Evolutionary conservation across 768 basidiomycete species (phyloP), one percentile per base, ranked within the genome.

Genomic region (Lentinula sp.): DNA sequence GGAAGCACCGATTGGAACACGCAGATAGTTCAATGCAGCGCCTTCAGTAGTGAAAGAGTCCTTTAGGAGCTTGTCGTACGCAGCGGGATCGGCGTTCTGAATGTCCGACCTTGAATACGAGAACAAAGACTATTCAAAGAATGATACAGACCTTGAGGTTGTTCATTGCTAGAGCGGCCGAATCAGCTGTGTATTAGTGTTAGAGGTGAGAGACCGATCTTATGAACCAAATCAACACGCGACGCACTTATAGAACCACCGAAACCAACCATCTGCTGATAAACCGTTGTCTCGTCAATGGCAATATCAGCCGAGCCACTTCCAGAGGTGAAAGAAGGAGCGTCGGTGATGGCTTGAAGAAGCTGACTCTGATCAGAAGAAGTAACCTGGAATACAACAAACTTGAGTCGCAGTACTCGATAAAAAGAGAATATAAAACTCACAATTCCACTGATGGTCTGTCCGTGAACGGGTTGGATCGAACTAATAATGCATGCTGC

Each of bases 1-100:
- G 9, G 70, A 64, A 0, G 74, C 72, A 20, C 74, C 74, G 15
- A 76, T 57, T 2, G 74, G 68, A 12, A 76, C 66, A 10, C 74
- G 69, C n/a, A 76, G 37, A 49, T 69, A 68, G 20, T 70, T 70
- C 6, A 75, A 52, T 67, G 32, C 69, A 64, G 62, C 74, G 70
- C 33, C 66, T 66, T 69, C 66, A 63, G 64, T 71, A 62, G 55
- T 56, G 56, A 73, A 75, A 9, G 73, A 65, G 23, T 66, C 62
- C 45, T 68, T 60, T 48, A 75, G 56, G 10, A 73, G 64, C 9
- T 62, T 57, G 63, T 66, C 67, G 61, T 75, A 75, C 57, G 62
- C 64, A 16, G 46, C 61, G n/a, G 66, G 51, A 45, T 73, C 67
- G 23, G 62, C 55, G 37, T 61, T 60, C 72, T 73, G 12, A 18